Base-by-base conservation (phyloP, 2,329 filamentous ascomycete species). In the Trichoderma aggressivum region DNA sequence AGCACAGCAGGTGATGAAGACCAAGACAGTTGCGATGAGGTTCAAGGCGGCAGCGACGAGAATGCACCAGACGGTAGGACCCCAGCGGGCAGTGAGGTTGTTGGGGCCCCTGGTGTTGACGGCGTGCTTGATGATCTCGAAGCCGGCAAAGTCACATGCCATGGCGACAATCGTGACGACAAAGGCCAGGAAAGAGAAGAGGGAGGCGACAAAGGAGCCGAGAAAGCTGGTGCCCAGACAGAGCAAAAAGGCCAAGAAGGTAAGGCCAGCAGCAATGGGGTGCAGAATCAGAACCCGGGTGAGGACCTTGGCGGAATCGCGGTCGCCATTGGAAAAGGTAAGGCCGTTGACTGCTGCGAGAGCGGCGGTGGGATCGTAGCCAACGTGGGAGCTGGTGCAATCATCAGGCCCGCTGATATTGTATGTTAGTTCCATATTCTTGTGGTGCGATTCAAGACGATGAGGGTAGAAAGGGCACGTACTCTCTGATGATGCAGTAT, bases 201-300 rank as follows among this genome's bases (percentile, higher is more conserved):
- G 66, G 1, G 85, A 81, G 2, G 86, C 86, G 36, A 86, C 73
- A 26, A 90, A 78, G 0, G 86, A 86, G 73, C 87, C 87, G 70
- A 88, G 72, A 63, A 86, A 74, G 71, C 86, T 86, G 3, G 87
- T 80, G 72, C 84, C 85, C 43, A 88, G 78, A 59, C 85, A 85
- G 62, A 89, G 80, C 60, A 89, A 76, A 79, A 89, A 89, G 72
- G 87, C 86, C 73, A 90, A 81, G 80, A 90, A 90, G 75, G 84
- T 82, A 3, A 90, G 78, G 70, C 81, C 87, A 72, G 84, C 83
- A n/a, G 84, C 87, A 75, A 91, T 81, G 32, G 89, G 88, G 81
- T 91, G 89, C 71, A 91, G 83, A 66, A 91, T 79, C 87, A 91
- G 87, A 73, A 87, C 86, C 73, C 83, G 82, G 55, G 88, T 90